phyloP scores from a whole-genome alignment of 257 asterid species.

The Primulina eburnea region DNA sequence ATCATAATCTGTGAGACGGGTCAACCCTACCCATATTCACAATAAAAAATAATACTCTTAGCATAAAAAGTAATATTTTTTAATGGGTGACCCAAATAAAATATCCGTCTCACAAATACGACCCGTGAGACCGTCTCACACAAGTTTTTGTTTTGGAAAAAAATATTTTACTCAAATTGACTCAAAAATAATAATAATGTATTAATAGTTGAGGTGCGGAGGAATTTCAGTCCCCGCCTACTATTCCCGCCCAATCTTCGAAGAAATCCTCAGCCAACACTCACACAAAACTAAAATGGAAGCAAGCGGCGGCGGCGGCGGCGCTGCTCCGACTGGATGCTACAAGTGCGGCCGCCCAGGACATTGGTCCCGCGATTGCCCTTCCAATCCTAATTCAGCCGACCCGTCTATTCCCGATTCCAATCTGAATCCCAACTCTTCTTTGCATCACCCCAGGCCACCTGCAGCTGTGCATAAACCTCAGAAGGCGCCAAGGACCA shows the following conservation, averaged over 20 bases:
- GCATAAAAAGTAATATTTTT: no score
- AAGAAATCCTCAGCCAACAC: background rate
- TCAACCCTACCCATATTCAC: no score
- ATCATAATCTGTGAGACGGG: no score
- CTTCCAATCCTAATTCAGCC: slow-evolving; percentile 41
- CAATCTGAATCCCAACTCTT: background rate
- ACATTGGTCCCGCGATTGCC: slow-evolving; percentile 98
- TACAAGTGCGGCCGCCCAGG: slow-evolving; percentile 97
- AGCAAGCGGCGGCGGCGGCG: background rate
- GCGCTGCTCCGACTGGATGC: slow-evolving; percentile 84
- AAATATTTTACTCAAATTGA: no score
- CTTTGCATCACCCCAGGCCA: slow-evolving; percentile 19
- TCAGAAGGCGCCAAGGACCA: slow-evolving; percentile 44
- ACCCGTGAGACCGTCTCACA: no score
- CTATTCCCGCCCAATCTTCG: background rate
- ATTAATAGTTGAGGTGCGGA: no score
- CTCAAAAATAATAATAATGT: no score
- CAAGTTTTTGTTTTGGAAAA: no score
- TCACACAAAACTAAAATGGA: background rate
- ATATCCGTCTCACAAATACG: no score
- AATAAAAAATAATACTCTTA: no score
- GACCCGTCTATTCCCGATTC: slow-evolving; percentile 5
- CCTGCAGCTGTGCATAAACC: slow-evolving; percentile 45
- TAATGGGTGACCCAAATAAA: no score
- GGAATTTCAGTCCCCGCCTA: background rate